A percentile compares a stretch with the other conserved stretches of the same genome.
Conservation (phyloP, 192 early-diverging fungal genomes). For the Backusella parvicylindrica region DNA sequence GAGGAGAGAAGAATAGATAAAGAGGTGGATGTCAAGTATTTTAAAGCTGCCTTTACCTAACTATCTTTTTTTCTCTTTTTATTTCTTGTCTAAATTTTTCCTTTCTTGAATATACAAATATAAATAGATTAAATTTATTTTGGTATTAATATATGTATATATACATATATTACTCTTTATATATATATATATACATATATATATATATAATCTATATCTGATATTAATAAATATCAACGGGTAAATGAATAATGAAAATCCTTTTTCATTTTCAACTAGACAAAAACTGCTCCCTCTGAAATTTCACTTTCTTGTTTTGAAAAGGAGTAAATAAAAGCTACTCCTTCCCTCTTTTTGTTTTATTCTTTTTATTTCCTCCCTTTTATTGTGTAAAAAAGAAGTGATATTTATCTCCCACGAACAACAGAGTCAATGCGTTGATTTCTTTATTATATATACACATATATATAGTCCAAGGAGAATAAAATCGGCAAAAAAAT, state of each 20-base stretch:
- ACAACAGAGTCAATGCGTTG: neutral
- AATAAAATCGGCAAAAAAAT: too few relatives aligned
- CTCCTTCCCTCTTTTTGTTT: neutral
- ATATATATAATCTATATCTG: too few relatives aligned
- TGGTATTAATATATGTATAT: too few relatives aligned
- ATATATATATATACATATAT: too few relatives aligned
- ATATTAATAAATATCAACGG: too few relatives aligned
- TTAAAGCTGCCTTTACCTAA: neutral
- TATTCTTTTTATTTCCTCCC: neutral
- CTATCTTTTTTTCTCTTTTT: neutral
- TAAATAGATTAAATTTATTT: too few relatives aligned
- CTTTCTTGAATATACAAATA: neutral
- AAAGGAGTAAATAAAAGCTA: neutral
- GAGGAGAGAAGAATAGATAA: neutral
- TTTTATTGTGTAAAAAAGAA: neutral
- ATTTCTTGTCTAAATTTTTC: neutral
- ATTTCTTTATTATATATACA: neutral
- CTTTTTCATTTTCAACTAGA: neutral
- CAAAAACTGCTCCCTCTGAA: neutral
- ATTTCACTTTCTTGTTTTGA: neutral
- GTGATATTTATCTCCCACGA: neutral
- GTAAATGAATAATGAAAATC: neutral
- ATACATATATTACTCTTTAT: too few relatives aligned
- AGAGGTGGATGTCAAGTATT: neutral
- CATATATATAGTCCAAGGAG: too few relatives aligned